phyloP scores from a whole-genome alignment of 768 basidiomycete genomes.

The Sutorius australiensis region DNA sequence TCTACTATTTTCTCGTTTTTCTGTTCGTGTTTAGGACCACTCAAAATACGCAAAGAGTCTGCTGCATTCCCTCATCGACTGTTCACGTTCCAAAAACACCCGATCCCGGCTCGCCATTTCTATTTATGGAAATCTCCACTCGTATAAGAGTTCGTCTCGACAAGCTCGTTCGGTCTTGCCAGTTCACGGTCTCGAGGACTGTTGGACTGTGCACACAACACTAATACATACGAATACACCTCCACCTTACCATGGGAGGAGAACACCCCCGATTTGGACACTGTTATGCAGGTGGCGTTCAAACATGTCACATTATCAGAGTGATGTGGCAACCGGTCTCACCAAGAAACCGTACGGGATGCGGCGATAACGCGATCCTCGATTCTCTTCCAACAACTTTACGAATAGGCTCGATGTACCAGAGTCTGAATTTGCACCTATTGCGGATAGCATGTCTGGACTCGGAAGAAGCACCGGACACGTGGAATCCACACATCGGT shows the following conservation, averaged over 20 bases:
- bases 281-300: not conserved
- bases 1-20: not conserved
- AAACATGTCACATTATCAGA: not conserved
- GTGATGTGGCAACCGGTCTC: too few relatives aligned
- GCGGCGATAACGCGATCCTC: not conserved
- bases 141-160: not conserved
- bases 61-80: slow-evolving; percentile 16
- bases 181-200: too few relatives aligned
- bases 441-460: too few relatives aligned
- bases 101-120: slow-evolving; percentile 21
- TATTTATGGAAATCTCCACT: slow-evolving; percentile 20
- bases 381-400: not conserved
- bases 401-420: not conserved
- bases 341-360: not conserved
- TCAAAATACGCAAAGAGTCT: slow-evolving; percentile 1
- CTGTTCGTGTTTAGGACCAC: not conserved
- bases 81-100: slow-evolving; percentile 20
- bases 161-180: too few relatives aligned
- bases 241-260: not conserved
- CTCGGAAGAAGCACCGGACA: not conserved
- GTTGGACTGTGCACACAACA: too few relatives aligned
- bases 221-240: too few relatives aligned
- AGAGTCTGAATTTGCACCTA: not conserved
- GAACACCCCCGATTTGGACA: not conserved
- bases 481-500: not conserved